These are phyloP conservation scores for Metarhizium rileyi DNA, from an alignment of 2,329 filamentous ascomycete species.

Conservation along the genomic window DNA sequence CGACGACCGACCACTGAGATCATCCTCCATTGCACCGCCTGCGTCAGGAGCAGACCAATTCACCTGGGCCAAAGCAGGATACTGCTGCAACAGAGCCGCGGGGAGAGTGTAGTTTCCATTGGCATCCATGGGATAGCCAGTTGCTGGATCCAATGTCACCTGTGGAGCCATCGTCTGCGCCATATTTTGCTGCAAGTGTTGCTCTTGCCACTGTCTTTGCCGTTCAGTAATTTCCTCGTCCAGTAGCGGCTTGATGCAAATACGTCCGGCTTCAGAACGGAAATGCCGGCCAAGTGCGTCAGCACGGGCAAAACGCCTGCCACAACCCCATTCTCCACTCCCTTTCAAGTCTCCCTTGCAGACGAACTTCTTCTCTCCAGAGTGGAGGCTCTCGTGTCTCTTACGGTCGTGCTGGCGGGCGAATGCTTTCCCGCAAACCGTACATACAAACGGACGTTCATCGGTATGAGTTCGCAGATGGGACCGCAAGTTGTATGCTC, in stretches of 20 bases:
- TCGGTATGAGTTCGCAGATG: conserved; percentile 95
- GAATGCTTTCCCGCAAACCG: conserved; percentile 93
- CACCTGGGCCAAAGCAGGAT: conserved; percentile 82
- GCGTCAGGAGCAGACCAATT: conserved; percentile 66
- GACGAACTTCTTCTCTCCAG: conserved; percentile 97
- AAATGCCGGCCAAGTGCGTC: conserved; percentile 94
- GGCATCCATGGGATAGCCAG: conserved; percentile 47
- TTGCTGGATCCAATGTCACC: conserved; percentile 50
- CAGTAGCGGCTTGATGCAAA: conserved; percentile 94
- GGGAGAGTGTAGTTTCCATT: conserved; percentile 61
- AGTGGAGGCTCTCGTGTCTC: conserved; percentile 90
- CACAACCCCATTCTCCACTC: conserved; percentile 83
- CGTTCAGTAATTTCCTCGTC: conserved; percentile 87
- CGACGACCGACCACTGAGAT: conserved; percentile 67
- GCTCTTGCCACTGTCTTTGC: conserved; percentile 65
- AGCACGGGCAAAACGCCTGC: conserved; percentile 83
- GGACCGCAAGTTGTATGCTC: conserved; percentile 92
- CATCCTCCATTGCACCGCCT: conserved; percentile 63
- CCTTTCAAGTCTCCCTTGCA: conserved; percentile 85
- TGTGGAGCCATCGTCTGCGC: conserved; percentile 50
- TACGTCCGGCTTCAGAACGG: conserved; percentile 84
- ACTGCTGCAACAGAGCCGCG: conserved; percentile 79
- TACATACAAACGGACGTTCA: conserved; percentile 94
- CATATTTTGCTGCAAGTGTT: conserved; percentile 57
- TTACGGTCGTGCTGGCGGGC: conserved; percentile 96